Conservation (phyloP, 179 eudicot species). For the Drosera spatulata region DNA sequence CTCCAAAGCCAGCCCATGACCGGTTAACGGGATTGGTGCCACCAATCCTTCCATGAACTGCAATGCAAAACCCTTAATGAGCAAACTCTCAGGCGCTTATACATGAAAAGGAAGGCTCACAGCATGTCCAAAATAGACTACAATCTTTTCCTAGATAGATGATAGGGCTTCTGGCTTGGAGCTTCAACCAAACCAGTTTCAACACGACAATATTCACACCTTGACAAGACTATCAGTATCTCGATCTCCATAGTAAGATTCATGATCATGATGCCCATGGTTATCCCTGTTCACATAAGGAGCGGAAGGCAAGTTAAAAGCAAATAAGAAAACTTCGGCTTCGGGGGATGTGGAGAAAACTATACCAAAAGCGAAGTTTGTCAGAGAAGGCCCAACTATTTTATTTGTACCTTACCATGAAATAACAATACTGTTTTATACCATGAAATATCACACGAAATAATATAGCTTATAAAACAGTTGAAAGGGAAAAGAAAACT, state of each 20-base stretch:
- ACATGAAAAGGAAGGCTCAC: too few relatives aligned
- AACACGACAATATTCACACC: slow-evolving; percentile 26
- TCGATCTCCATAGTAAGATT: slow-evolving; percentile 94
- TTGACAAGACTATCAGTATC: slow-evolving; percentile 84
- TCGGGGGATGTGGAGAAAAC: too few relatives aligned
- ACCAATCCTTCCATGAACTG: slow-evolving; percentile 75
- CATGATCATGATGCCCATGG: slow-evolving; percentile 90
- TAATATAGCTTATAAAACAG: too few relatives aligned
- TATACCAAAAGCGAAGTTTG: too few relatives aligned
- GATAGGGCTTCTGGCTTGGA: background rate
- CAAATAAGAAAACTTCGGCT: slow-evolving; percentile 4
- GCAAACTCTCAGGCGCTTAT: slow-evolving; percentile 5
- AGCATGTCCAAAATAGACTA: too few relatives aligned
- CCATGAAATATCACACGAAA: too few relatives aligned
- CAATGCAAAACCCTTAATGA: slow-evolving; percentile 2
- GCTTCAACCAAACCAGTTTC: background rate
- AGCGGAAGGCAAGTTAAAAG: background rate
- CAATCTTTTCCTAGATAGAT: too few relatives aligned
- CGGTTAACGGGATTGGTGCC: slow-evolving; percentile 50
- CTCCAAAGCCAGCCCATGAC: slow-evolving; percentile 40
- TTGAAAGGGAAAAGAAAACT: slow-evolving; percentile 3
- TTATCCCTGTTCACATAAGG: slow-evolving; percentile 37
- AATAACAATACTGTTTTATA: too few relatives aligned
- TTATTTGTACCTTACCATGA: too few relatives aligned
- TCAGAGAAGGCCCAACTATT: too few relatives aligned